These are phyloP conservation scores for Agapanthus africanus DNA, from an alignment of 106 monocot genomes.

Conservation along the genomic window DNA sequence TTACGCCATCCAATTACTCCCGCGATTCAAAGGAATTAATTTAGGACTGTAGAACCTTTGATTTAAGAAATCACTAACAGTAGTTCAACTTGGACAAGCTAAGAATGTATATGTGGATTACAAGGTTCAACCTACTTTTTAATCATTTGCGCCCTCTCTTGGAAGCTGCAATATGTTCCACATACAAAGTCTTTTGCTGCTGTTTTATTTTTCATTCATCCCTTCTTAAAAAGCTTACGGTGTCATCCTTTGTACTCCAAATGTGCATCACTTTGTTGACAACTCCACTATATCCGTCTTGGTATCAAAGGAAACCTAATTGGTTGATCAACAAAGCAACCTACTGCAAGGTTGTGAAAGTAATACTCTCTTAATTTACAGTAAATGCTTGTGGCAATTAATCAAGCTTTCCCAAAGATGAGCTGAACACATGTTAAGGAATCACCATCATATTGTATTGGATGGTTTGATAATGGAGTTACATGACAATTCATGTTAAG, in stretches of 20 bases:
- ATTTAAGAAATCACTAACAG: neutral
- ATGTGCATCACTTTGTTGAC: neutral
- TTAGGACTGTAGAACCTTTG: too few species aligned
- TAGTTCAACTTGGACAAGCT: too few species aligned
- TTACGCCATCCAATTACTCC: neutral
- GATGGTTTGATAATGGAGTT: neutral
- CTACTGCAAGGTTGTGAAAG: neutral
- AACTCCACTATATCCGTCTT: neutral
- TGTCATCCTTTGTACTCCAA: neutral
- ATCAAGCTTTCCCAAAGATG: neutral
- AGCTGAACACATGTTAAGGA: neutral
- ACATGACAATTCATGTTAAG: neutral
- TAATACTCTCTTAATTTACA: neutral
- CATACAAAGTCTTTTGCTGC: neutral
- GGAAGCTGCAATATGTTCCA: too few species aligned
- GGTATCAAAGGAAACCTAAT: neutral
- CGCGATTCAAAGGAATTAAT: neutral
- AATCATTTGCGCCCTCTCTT: too few species aligned
- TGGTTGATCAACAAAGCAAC: neutral
- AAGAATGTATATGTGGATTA: too few species aligned
- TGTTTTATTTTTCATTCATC: neutral
- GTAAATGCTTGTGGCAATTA: neutral
- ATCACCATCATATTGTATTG: neutral
- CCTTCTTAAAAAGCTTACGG: neutral
- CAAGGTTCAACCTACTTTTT: too few species aligned